phyloP scores from a whole-genome alignment of 2,329 filamentous ascomycete species.

The Clarireedia hainanense region DNA sequence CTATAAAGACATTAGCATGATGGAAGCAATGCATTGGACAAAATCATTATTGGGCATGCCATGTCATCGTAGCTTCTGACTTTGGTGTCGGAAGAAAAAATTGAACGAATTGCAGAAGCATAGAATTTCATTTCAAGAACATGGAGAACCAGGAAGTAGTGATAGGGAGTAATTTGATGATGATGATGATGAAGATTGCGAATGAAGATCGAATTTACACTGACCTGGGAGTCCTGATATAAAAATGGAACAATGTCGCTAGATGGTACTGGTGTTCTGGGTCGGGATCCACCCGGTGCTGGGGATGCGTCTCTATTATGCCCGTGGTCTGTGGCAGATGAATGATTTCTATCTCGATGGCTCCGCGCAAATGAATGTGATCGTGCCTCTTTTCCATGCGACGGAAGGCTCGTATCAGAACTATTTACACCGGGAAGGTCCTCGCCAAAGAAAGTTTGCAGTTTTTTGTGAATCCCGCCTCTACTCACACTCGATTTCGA shows the following conservation, averaged over 20 bases:
- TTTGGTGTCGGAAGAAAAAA: slow-evolving; percentile 6
- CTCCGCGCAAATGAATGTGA: slow-evolving; percentile 50
- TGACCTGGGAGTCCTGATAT: slow-evolving; percentile 77
- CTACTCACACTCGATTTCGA: slow-evolving; percentile 66
- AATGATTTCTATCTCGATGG: slow-evolving; percentile 73
- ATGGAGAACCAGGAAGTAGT: neutral
- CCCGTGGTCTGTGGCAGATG: slow-evolving; percentile 59
- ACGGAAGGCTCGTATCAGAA: slow-evolving; percentile 60
- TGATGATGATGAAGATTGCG: slow-evolving; percentile 1
- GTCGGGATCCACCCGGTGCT: slow-evolving; percentile 53
- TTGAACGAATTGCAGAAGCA: slow-evolving; percentile 6
- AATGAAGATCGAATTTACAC: slow-evolving; percentile 28
- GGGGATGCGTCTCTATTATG: slow-evolving; percentile 60
- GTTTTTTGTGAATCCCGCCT: slow-evolving; percentile 66
- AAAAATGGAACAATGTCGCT: slow-evolving; percentile 97
- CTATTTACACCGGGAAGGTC: slow-evolving; percentile 70
- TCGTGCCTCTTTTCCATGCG: slow-evolving; percentile 50
- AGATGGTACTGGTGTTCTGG: slow-evolving; percentile 76
- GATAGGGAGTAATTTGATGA: neutral
- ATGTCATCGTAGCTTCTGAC: slow-evolving; percentile 3
- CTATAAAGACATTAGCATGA: slow-evolving; percentile 32
- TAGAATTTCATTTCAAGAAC: slow-evolving; percentile 7
- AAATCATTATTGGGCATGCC: slow-evolving; percentile 3
- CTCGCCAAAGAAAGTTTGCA: slow-evolving; percentile 89
- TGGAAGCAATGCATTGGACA: slow-evolving; percentile 8